phyloP scores from a whole-genome alignment of 2,329 filamentous ascomycete genomes.

The Sodiomyces alkalinus region DNA sequence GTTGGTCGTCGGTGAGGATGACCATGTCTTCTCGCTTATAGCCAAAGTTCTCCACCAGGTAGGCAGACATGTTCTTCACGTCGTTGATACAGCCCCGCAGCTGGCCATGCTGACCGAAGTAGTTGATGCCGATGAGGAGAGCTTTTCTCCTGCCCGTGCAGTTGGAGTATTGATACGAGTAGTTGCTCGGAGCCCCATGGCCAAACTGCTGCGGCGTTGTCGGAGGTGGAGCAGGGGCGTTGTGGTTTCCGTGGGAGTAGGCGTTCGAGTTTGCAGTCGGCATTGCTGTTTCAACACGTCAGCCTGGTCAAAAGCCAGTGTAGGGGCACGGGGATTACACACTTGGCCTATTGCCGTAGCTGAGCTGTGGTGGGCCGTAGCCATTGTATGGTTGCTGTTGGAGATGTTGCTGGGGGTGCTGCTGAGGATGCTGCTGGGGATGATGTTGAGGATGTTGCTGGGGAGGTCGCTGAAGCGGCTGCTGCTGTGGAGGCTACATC shows the following conservation, averaged over 20 bases:
- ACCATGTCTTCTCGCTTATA: slow-evolving; percentile 74
- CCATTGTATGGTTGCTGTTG: slow-evolving; percentile 8
- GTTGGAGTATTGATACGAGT: slow-evolving; percentile 62
- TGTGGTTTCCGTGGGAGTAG: slow-evolving; percentile 15
- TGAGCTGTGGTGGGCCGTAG: slow-evolving; percentile 25
- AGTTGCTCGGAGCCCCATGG: slow-evolving; percentile 50
- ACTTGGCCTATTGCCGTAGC: slow-evolving; percentile 35
- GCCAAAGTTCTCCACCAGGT: slow-evolving; percentile 50
- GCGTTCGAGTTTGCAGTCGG: slow-evolving; percentile 12
- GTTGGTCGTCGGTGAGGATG: slow-evolving; percentile 60
- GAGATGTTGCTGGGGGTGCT: slow-evolving; percentile 25
- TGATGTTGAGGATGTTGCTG: slow-evolving; percentile 8
- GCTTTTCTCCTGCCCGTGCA: slow-evolving; percentile 62
- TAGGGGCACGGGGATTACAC: slow-evolving; percentile 10
- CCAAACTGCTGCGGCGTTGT: slow-evolving; percentile 42
- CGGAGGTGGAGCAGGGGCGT: slow-evolving; percentile 27
- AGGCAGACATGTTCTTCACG: slow-evolving; percentile 59
- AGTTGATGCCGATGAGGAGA: slow-evolving; percentile 67
- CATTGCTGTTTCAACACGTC: slow-evolving; percentile 4
- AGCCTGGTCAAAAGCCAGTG: background rate
- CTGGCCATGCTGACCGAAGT: slow-evolving; percentile 57
- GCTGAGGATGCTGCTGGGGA: background rate
- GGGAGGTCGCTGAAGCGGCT: slow-evolving; percentile 1
- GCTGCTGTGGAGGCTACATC: too few species aligned
- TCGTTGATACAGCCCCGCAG: slow-evolving; percentile 70